Base-by-base conservation (phyloP, 208 protist genomes). In the Herpetomonas samuelpessoai region DNA sequence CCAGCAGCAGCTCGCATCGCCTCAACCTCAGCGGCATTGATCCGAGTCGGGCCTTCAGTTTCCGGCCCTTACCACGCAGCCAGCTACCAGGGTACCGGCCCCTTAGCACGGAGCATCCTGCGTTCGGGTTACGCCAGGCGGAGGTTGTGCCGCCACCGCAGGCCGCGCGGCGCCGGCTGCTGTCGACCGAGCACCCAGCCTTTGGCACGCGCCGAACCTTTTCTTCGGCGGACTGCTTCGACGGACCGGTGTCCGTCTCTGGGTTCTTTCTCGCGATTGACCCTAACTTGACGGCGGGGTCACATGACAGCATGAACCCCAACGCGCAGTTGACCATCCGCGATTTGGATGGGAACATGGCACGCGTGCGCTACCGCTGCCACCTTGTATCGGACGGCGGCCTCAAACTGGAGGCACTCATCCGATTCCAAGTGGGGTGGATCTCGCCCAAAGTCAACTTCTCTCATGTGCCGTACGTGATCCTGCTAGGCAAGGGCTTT, bases 191-290 rank as follows among this genome's bases (percentile, higher is more conserved):
- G 41, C 87, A 93, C 62, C 83, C 83, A 1, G 76, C 71, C 19
- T 93, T 93, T 51, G 81, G 87, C 19, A 83, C 65, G 1, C 71
- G 69, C 49, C 77, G 65, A 24, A 45, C 71, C 27, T 70, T 87
- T 44, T 56, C 71, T n/a, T 74, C 54, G 52, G 64, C 79, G 25
- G 69, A 82, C 49, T 71, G 69, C 49, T 91, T 93, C 66, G 67
- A 69, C 21, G 83, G 81, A 25, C 76, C 80, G 4, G 81, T 93
- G 3, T 67, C 66, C 27, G 76, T 93, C n/a, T 88, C 83, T 0
- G 87, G 83, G 3, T 88, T 93, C 52, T 93, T 93, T 52, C 68
- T 93, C 28, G 75, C 87, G 16, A 56, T 93, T 2, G 87, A 93
- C 50, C 81, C 83, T 10, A 90, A 83, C 65, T 68, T 90, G 41